Base-by-base conservation (phyloP, 768 basidiomycete genomes). In the Leucosporidium scottii region DNA sequence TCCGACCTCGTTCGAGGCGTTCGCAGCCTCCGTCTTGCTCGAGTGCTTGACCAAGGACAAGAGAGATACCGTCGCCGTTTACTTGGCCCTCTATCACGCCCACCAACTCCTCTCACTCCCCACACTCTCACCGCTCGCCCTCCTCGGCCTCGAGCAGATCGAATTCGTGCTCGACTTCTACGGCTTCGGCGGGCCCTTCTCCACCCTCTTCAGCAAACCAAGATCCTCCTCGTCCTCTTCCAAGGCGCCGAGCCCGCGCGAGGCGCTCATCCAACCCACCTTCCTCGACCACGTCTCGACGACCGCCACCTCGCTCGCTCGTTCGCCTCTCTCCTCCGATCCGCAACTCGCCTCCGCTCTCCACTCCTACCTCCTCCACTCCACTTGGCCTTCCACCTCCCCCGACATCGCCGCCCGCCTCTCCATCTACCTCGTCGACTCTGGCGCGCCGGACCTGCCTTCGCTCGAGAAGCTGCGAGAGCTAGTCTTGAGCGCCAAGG, bases 21-120 rank as follows among this genome's bases (percentile, higher is more conserved):
- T 75, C 62, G 54, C 74, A 20, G 60, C 73, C 17, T 71, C 73
- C 21, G 74, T 76, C 31, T 61, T 79, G 27, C 81, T 93, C 53
- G 93, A 97, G 76, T 88, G 89, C 78, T 87, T 97, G 59, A 80
- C 92, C n/a, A 86, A 90, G 76, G 93, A 93, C 78, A 96, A 94
- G 76, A 47, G 59, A 3, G 71, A 70, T 31, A 39, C 62, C n/a
- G 55, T 66, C 7, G 47, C 3, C 6, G 54, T 67, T 17, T 72
- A 72, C 63, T 51, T 48, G 39, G 55, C 66, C 1, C 55, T 68
- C 28, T 68, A 39, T 31, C 36, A 36, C 21, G 63, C 68, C 30
- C 25, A 39, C 48, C 21, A 30, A 18, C 44, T 17, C 21, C 44
- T 59, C 49, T 49, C 39, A 0, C 28, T 34, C 4, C 21, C 66